phyloP scores from a whole-genome alignment of 2,329 filamentous ascomycete species.

The Xylaria polymorpha region DNA sequence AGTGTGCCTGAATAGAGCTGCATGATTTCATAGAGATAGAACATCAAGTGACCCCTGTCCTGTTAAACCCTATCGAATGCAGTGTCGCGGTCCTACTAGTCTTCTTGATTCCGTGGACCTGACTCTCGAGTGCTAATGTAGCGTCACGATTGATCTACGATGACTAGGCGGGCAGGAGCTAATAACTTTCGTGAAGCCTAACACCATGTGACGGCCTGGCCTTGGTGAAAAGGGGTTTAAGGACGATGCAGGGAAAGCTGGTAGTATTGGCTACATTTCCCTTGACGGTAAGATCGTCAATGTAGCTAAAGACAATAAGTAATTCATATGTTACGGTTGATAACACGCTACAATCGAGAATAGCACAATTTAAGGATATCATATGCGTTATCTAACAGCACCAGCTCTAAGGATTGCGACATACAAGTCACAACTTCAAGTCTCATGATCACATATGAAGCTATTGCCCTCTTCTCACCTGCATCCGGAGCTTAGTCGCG shows the following conservation, averaged over 20 bases:
- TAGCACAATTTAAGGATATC: neutral
- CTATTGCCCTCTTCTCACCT: neutral
- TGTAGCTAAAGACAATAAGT: neutral
- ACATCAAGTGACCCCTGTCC: slow-evolving; percentile 22
- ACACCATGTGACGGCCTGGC: slow-evolving; percentile 22
- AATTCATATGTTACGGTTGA: neutral
- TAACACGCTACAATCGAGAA: neutral
- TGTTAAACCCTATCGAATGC: slow-evolving; percentile 13
- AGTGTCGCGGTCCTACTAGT: slow-evolving; percentile 20
- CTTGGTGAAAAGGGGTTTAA: slow-evolving; percentile 17
- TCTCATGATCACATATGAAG: neutral
- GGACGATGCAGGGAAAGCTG: slow-evolving; percentile 2
- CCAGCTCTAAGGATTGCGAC: neutral
- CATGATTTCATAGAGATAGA: slow-evolving; percentile 43
- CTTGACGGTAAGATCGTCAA: slow-evolving; percentile 12
- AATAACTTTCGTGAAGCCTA: slow-evolving; percentile 7
- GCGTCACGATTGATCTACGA: slow-evolving; percentile 27
- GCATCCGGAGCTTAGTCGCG: neutral
- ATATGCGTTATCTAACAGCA: neutral
- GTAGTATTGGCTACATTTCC: slow-evolving; percentile 11
- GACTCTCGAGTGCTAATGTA: slow-evolving; percentile 10
- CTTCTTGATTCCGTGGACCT: slow-evolving; percentile 21
- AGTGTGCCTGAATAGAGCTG: too few relatives aligned
- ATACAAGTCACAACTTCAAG: neutral
- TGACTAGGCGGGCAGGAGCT: slow-evolving; percentile 24